phyloP scores from a whole-genome alignment of 2,329 filamentous ascomycete genomes.

The Didymella segeticola region DNA sequence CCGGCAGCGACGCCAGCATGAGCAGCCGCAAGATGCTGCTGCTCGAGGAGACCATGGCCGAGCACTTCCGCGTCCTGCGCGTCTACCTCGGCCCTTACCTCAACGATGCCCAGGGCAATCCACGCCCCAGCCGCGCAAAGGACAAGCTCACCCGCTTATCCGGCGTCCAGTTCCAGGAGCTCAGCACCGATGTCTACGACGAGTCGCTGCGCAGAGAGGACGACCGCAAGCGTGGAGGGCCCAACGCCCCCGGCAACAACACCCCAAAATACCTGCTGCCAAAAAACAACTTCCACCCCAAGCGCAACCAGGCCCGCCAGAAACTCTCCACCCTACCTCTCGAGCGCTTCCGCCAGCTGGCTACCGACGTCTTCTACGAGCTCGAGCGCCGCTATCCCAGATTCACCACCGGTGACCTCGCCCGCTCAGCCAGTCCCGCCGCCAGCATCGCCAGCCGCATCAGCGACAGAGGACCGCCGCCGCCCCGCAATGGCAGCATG shows the following conservation, averaged over 20 bases:
- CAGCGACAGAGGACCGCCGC: constrained; percentile 62
- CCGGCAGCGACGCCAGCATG: constrained; percentile 59
- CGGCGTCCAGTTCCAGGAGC: constrained; percentile 91
- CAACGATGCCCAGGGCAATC: constrained; percentile 76
- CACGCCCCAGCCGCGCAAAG: constrained; percentile 84
- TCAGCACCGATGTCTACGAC: constrained; percentile 97
- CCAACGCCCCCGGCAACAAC: constrained; percentile 55
- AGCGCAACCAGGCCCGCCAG: constrained; percentile 96
- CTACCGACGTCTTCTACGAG: constrained; percentile 95
- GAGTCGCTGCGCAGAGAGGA: constrained; percentile 88
- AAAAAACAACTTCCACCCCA: constrained; percentile 91
- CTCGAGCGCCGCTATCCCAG: constrained; percentile 87
- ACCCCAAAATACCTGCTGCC: constrained; percentile 72
- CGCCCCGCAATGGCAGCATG: constrained; percentile 61
- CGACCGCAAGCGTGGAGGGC: constrained; percentile 55
- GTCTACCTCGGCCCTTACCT: constrained; percentile 73
- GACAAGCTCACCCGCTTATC: constrained; percentile 93
- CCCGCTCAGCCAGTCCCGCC: constrained; percentile 70
- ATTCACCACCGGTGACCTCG: constrained; percentile 74
- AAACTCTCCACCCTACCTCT: constrained; percentile 89
- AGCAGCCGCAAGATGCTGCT: constrained; percentile 65
- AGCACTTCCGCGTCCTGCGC: constrained; percentile 83
- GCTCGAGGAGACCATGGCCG: constrained; percentile 73
- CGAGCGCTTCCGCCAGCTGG: constrained; percentile 86
- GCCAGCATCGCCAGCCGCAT: constrained; percentile 62